Evolutionary conservation across 1,284 basidiomycete genomes (phyloP).

Genomic region (Rhizopogon parksii): DNA sequence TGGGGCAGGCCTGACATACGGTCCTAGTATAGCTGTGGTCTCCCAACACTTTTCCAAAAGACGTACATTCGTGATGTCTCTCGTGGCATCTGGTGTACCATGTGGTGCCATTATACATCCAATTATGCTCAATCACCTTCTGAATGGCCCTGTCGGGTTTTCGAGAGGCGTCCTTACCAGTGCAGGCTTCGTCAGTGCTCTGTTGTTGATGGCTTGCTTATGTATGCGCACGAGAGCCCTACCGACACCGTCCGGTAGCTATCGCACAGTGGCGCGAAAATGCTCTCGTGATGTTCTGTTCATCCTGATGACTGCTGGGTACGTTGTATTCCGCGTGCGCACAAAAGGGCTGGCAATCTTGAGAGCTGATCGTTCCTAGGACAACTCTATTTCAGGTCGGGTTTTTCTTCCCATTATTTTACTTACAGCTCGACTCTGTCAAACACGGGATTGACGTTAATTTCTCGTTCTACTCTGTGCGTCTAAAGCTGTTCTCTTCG

Average conservation of each 20-base stretch:
- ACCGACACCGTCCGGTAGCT: slow-evolving; percentile 7
- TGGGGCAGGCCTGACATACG: slow-evolving; percentile 28
- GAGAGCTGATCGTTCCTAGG: slow-evolving; percentile 2
- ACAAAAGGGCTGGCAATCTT: not conserved
- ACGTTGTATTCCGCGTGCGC: not conserved
- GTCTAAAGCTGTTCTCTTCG: not conserved
- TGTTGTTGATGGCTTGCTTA: slow-evolving; percentile 18
- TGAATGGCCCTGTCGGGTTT: slow-evolving; percentile 24
- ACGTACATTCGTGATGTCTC: slow-evolving; percentile 33
- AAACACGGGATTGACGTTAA: slow-evolving; percentile 6
- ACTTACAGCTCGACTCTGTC: slow-evolving; percentile 6
- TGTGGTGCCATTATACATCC: slow-evolving; percentile 31
- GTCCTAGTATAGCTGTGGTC: slow-evolving; percentile 27
- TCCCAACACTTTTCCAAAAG: slow-evolving; percentile 28
- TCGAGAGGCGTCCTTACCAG: slow-evolving; percentile 23
- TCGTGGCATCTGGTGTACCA: slow-evolving; percentile 26
- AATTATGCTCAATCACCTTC: slow-evolving; percentile 33
- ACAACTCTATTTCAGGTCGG: not conserved
- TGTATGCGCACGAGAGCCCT: slow-evolving; percentile 21
- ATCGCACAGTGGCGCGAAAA: not conserved
- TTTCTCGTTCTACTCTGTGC: slow-evolving; percentile 5
- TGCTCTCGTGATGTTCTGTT: not conserved
- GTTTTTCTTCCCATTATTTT: slow-evolving; percentile 4
- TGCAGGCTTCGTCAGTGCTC: slow-evolving; percentile 14
- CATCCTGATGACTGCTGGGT: slow-evolving; percentile 1